Base-by-base conservation (phyloP, 139 green algal genomes). In the Chlamydomonas sphaeroides region DNA sequence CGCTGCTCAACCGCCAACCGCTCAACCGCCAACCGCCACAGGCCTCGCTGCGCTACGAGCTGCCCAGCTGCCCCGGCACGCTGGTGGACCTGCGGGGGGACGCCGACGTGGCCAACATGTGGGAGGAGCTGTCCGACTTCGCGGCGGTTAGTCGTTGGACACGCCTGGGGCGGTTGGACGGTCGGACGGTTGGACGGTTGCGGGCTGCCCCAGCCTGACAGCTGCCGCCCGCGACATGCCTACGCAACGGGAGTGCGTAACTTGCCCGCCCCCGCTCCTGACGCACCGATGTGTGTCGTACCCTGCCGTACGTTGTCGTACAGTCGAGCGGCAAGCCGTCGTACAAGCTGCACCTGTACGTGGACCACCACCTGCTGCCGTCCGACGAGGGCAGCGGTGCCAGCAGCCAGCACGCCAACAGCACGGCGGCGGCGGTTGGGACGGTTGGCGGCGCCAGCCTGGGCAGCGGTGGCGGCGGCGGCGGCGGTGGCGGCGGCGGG, bases 101-200 rank as follows among this genome's bases (percentile, higher is more conserved):
- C 48, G 83, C 84, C 1, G 91, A 95, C 61, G 89, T 93, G 21
- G 49, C 70, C 35, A 80, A 90, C 38, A 95, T 94, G 92, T 92
- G 76, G 76, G 76, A 83, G 76, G 76, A 83, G 76, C 76, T 83
- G 76, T 30, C 39, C 28, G 76, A 83, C 17, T 83, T 83, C 11
- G 56, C 42, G 14, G 63, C 62, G 74, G 74, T 83, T 30, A 23
- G 75, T 59, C 5, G 67, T n/a, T n/a, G n/a, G n/a, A n/a, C n/a
- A n/a, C n/a, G n/a, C n/a, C n/a, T n/a, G n/a, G n/a, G n/a, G n/a
- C n/a, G n/a, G n/a, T n/a, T n/a, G n/a, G n/a, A n/a, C n/a, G n/a
- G n/a, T n/a, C n/a, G n/a, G n/a, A n/a, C n/a, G n/a, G n/a, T n/a
- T n/a, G n/a, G n/a, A n/a, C n/a, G n/a, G n/a, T n/a, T n/a, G n/a